Base-by-base conservation (phyloP, 140 eudicot species). In the Senecio squalidus region DNA sequence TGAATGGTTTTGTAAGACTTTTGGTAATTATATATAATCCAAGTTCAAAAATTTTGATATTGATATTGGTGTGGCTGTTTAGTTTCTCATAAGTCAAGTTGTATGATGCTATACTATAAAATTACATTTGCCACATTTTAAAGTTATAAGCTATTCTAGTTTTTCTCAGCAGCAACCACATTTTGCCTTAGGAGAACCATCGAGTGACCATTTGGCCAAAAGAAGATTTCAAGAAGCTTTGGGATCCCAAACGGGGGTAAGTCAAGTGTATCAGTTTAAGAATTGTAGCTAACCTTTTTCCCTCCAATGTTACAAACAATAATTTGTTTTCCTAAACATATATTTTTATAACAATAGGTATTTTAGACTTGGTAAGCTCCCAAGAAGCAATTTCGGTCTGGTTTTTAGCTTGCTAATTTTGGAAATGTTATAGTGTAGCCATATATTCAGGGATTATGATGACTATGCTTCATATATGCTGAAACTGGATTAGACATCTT, bases 151-250 rank as follows among this genome's bases (percentile, higher is more conserved):
- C 33, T 46, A n/a, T n/a, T n/a, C n/a, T n/a, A n/a, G n/a, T 64
- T 64, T 46, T 56, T 23, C 61, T 71, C n/a, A n/a, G 29, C 87
- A 84, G 95, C 89, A 73, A 60, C 89, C 93, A 21, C 60, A 76
- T 68, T 73, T 79, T 62, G 53, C 82, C 14, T 58, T 61, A 77
- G 84, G 74, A 18, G 94, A 75, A 77, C 70, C 77, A 8, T 73
- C 89, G 10, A 61, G 45, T 13, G 74, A 75, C 17, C 89, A 68
- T 56, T 64, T 70, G 49, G 48, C 84, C 21, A 75, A 71, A 64
- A 82, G 81, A 76, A 80, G 85, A 77, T 70, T 79, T 39, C 82
- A 58, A 33, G 93, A 73, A 65, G 63, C 70, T 41, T 63, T 77
- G 38, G 80, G 74, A 64, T 67, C 87, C 17, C 93, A 65, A 58